Conservation (phyloP, 1,284 basidiomycete genomes). For the Kwoniella shivajii region DNA sequence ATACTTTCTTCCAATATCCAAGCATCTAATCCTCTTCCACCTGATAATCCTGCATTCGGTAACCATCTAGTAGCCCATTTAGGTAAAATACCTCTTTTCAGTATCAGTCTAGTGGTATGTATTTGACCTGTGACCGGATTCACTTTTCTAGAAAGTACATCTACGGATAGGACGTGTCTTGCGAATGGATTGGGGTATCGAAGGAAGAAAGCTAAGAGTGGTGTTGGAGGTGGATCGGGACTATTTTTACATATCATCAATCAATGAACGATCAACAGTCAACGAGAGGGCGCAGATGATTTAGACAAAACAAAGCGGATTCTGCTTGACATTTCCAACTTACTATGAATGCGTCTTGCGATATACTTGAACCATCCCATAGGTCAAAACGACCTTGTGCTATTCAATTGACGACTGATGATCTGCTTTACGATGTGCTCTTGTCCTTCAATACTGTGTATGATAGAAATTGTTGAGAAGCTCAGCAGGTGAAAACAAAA, state of each 20-base stretch:
- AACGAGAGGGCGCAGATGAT: neutral
- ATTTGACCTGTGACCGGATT: constrained; percentile 70
- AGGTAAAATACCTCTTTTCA: constrained; percentile 87
- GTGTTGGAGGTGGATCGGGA: constrained; percentile 63
- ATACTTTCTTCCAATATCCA: constrained; percentile 92
- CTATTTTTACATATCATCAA: constrained; percentile 32
- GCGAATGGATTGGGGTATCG: constrained; percentile 97
- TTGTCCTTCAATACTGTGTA: too few species aligned
- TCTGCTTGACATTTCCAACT: neutral
- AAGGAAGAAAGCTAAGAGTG: constrained; percentile 88
- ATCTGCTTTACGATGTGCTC: neutral
- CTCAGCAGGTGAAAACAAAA: neutral
- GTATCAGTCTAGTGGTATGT: constrained; percentile 84
- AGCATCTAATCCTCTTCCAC: constrained; percentile 60
- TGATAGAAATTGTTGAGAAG: neutral
- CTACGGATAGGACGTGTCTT: constrained; percentile 89
- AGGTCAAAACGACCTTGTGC: neutral
- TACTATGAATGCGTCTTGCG: constrained; percentile 26
- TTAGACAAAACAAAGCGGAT: neutral
- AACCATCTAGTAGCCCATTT: constrained; percentile 78
- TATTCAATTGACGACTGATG: neutral
- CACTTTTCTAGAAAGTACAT: constrained; percentile 81
- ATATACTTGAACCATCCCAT: constrained; percentile 25
- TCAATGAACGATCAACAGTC: too few species aligned
- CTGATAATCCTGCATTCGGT: constrained; percentile 61